phyloP scores from a whole-genome alignment of 805 yeast genomes.

The Ogataea trehalophila region DNA sequence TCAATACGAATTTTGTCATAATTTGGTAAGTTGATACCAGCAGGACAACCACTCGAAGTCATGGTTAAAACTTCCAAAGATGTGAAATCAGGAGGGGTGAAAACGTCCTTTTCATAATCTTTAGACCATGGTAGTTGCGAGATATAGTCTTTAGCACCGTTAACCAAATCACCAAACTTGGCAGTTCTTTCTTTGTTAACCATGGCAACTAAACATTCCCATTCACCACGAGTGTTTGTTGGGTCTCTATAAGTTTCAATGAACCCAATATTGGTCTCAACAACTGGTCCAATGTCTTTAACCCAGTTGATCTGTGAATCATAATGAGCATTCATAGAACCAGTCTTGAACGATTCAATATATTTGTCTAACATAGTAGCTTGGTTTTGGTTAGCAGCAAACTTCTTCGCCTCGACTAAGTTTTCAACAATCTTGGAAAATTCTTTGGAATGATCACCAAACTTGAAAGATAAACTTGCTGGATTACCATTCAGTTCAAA shows the following conservation, averaged over 20 bases:
- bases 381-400: conserved; percentile 73
- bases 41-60: conserved; percentile 88
- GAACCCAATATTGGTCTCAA: conserved; percentile 82
- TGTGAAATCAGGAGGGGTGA: conserved; percentile 90
- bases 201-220: conserved; percentile 90
- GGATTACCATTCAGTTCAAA: conserved; percentile 37
- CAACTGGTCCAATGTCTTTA: conserved; percentile 73
- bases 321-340: conserved; percentile 81
- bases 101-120: conserved; percentile 74
- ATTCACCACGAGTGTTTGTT: conserved; percentile 86
- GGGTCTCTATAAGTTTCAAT: conserved; percentile 93
- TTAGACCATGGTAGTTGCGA: conserved; percentile 70
- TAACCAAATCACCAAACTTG: conserved; percentile 68
- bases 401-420: conserved; percentile 50
- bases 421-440: conserved; percentile 54
- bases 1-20: conserved; percentile 84
- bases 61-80: conserved; percentile 85
- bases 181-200: conserved; percentile 83
- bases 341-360: conserved; percentile 67
- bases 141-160: conserved; percentile 61
- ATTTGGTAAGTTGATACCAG: conserved; percentile 90
- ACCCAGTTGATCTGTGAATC: conserved; percentile 86
- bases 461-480: conserved; percentile 46
- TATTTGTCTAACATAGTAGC: conserved; percentile 59
- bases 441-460: conserved; percentile 75